phyloP scores from a whole-genome alignment of 768 basidiomycete genomes.

The Pleurotus pulmonarius region DNA sequence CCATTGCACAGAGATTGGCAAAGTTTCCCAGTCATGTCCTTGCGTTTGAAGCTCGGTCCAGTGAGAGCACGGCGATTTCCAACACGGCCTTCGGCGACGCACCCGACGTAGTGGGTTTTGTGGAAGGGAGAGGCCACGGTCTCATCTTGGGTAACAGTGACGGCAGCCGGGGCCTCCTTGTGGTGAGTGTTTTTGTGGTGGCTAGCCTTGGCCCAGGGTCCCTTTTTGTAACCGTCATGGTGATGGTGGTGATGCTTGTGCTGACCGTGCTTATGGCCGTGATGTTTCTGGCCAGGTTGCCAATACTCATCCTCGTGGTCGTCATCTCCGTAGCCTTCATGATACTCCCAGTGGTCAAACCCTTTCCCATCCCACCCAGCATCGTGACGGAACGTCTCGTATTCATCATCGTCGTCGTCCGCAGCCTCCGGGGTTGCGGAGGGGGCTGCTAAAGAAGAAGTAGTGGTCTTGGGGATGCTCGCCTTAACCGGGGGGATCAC shows the following conservation, averaged over 20 bases:
- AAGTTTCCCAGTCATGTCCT: slow-evolving; percentile 5
- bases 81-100: background rate
- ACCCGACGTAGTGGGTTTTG: slow-evolving; percentile 3
- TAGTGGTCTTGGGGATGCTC: too few relatives aligned
- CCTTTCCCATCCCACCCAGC: slow-evolving; percentile 3
- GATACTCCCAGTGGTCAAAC: slow-evolving; percentile 7
- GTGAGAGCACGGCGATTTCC: slow-evolving; percentile 1
- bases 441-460: background rate
- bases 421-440: background rate
- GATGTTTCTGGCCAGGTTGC: background rate
- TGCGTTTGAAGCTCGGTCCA: slow-evolving; percentile 1
- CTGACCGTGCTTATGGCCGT: background rate
- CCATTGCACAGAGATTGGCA: slow-evolving; percentile 4
- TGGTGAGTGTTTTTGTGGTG: background rate
- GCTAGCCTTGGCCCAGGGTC: background rate
- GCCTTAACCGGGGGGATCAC: too few relatives aligned
- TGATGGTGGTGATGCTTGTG: background rate
- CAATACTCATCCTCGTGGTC: background rate
- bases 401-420: background rate
- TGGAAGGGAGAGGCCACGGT: background rate
- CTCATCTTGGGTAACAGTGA: background rate
- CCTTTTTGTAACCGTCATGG: background rate
- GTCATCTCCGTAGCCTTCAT: slow-evolving; percentile 4
- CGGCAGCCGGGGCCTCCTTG: background rate
- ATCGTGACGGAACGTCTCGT: slow-evolving; percentile 5